These are phyloP conservation scores for Phytophthora citrophthora DNA, from an alignment of 352 stramenopile genomes.

Conservation along the genomic window DNA sequence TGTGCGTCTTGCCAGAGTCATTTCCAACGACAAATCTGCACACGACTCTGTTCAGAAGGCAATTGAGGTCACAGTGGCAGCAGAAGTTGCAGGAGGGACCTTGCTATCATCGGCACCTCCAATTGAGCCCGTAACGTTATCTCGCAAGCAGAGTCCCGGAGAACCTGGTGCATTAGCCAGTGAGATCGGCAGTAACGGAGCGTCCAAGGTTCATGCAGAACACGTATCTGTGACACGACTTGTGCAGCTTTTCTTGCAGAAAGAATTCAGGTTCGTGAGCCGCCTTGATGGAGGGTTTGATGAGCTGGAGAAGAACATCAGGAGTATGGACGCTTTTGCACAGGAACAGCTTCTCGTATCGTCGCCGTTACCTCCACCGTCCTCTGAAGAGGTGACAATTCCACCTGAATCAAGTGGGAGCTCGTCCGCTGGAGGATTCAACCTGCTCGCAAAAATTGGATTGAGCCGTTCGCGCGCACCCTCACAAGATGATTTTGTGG, in stretches of 20 bases:
- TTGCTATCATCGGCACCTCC: slow-evolving; percentile 5
- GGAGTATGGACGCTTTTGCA: slow-evolving; percentile 61
- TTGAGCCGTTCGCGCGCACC: slow-evolving; percentile 40
- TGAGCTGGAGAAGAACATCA: slow-evolving; percentile 74
- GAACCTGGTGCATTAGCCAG: slow-evolving; percentile 37
- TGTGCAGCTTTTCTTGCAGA: slow-evolving; percentile 87
- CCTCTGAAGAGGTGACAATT: slow-evolving; percentile 4
- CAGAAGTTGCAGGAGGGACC: slow-evolving; percentile 10
- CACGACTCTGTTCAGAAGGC: slow-evolving; percentile 27
- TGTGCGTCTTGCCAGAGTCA: slow-evolving; percentile 55
- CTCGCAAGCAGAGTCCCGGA: slow-evolving; percentile 31
- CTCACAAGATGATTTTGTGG: slow-evolving; percentile 45
- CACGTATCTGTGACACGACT: slow-evolving; percentile 81
- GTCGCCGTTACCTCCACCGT: slow-evolving; percentile 19
- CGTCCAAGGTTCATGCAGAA: slow-evolving; percentile 42
- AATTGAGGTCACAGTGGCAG: slow-evolving; percentile 15
- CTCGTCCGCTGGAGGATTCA: slow-evolving; percentile 41
- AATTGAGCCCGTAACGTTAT: slow-evolving; percentile 13
- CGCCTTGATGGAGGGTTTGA: slow-evolving; percentile 84
- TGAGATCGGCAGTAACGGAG: slow-evolving; percentile 44
- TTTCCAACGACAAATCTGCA: slow-evolving; percentile 60
- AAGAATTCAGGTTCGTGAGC: slow-evolving; percentile 88
- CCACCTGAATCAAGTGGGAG: slow-evolving; percentile 16
- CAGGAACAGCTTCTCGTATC: slow-evolving; percentile 81
- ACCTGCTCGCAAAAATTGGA: slow-evolving; percentile 59